Evolutionary conservation across 345 rosid genomes (phyloP), one percentile per base, ranked within the genome.

Genomic region (Citrus cavaleriei): DNA sequence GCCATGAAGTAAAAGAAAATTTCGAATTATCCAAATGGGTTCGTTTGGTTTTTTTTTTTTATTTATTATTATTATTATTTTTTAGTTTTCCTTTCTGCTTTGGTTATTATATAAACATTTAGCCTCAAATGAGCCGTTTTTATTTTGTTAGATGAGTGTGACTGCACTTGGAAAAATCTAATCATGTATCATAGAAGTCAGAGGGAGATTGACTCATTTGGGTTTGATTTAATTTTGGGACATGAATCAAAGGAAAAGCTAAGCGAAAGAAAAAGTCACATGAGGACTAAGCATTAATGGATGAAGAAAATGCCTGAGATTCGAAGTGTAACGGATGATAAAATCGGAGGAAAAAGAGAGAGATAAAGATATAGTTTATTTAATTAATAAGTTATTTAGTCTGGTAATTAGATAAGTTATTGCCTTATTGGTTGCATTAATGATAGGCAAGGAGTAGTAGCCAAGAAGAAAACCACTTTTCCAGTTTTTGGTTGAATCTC

Each of bases 251-350:
- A 10, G 28, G 18, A 32, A 65, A 34, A 65, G 69, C 12, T 4
- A 37, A 25, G 16, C 10, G 12, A 38, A 68, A 67, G 22, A 34
- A 21, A 2, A 4, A 5, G 14, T 3, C 42, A 7, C 12, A 4
- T 25, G 4, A 2, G 13, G 34, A 1, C 30, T 38, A 10, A 37
- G 71, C 35, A 9, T 19, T 13, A 32, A 65, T 16, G 40, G 68
- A 16, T 18, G 69, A 21, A 34, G 42, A 65, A 65, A 65, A 19
- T 18, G 54, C n/a, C 72, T n/a, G 30, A 35, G 5, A 10, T 30
- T 10, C 19, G 30, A 22, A 60, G 74, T 14, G 83, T 73, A 82
- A 82, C 80, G 81, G 81, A 79, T 66, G 79, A 64, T 60, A 63
- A 66, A 13, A 13, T 46, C 1, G 51, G n/a, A 68, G 42, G 59